Percentiles rank a stretch among this genome's conserved stretches.
phyloP scores from a whole-genome alignment of 164 flowering plant species.

The Protea cynaroides region DNA sequence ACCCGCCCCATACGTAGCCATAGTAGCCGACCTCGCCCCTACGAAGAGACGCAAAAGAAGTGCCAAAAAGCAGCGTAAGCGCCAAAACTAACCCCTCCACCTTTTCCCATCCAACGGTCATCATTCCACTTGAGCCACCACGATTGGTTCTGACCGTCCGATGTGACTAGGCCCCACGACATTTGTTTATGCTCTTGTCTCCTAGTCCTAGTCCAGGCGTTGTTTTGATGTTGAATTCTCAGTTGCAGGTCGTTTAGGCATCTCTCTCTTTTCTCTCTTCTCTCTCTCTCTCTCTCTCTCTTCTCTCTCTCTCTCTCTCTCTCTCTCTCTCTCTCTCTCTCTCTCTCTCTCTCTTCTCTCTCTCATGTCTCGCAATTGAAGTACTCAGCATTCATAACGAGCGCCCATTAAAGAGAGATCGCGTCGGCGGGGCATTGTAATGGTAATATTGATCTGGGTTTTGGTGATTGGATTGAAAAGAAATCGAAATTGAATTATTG shows the following conservation, averaged over 20 bases:
- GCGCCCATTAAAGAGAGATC: background rate
- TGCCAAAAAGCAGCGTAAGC: conserved; percentile 62
- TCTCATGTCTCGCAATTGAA: no score
- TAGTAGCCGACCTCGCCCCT: conserved; percentile 39
- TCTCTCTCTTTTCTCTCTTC: conserved; percentile 17
- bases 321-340: no score
- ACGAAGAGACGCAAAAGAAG: conserved; percentile 59
- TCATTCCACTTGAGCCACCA: conserved; percentile 18
- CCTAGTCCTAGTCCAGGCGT: conserved; percentile 27
- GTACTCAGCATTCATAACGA: no score
- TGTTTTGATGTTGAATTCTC: conserved; percentile 55
- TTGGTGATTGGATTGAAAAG: no score
- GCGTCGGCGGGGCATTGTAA: background rate
- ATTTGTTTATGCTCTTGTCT: conserved; percentile 30
- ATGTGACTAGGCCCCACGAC: background rate
- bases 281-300: conserved; percentile 5
- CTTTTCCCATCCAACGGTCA: conserved; percentile 27
- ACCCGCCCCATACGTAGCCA: conserved; percentile 21
- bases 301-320: no score
- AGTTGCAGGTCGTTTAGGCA: conserved; percentile 41
- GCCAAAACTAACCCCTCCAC: conserved; percentile 34
- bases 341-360: no score
- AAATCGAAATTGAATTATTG: no score
- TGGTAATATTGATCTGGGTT: conserved; percentile 4
- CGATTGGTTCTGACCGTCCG: conserved; percentile 25